Conservation (phyloP, 2,329 filamentous ascomycete genomes). For the Pseudocercospora pini-densiflorae region DNA sequence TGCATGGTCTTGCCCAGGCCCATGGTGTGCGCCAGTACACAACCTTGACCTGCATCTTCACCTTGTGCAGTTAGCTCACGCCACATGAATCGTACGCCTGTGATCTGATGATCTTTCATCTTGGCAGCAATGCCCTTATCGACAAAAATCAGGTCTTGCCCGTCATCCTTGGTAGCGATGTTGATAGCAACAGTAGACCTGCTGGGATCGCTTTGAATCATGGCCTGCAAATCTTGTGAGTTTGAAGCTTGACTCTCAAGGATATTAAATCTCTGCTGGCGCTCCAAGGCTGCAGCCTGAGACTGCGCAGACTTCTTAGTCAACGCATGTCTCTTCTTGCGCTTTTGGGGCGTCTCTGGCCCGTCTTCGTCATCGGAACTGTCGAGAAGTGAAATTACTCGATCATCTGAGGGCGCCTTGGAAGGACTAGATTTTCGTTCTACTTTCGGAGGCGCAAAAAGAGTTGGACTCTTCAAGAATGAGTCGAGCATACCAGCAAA, state of each 20-base stretch:
- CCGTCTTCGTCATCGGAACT: constrained; percentile 26
- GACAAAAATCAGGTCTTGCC: constrained; percentile 67
- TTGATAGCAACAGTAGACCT: constrained; percentile 64
- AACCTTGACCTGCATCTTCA: constrained; percentile 67
- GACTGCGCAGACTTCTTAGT: constrained; percentile 24
- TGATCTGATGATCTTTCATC: constrained; percentile 81
- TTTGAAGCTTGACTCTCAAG: constrained; percentile 28
- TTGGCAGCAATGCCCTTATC: constrained; percentile 64
- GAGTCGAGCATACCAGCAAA: constrained; percentile 17
- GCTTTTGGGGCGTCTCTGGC: constrained; percentile 22
- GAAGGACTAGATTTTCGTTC: constrained; percentile 1
- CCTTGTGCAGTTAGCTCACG: constrained; percentile 69
- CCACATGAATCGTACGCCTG: constrained; percentile 88
- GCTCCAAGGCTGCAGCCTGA: constrained; percentile 25
- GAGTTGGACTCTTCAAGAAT: constrained; percentile 16
- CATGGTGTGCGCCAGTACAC: constrained; percentile 87
- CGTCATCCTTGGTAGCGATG: constrained; percentile 58
- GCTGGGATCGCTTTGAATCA: constrained; percentile 29
- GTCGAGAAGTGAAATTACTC: constrained; percentile 12
- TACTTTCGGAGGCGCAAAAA: constrained; percentile 25
- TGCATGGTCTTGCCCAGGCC: constrained; percentile 93
- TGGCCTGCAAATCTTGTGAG: constrained; percentile 27
- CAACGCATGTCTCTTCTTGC: constrained; percentile 23
- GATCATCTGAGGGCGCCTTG: not conserved
- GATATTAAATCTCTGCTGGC: constrained; percentile 26